Base-by-base conservation (phyloP, 305 asterid genomes). In the Rubia tinctorum region DNA sequence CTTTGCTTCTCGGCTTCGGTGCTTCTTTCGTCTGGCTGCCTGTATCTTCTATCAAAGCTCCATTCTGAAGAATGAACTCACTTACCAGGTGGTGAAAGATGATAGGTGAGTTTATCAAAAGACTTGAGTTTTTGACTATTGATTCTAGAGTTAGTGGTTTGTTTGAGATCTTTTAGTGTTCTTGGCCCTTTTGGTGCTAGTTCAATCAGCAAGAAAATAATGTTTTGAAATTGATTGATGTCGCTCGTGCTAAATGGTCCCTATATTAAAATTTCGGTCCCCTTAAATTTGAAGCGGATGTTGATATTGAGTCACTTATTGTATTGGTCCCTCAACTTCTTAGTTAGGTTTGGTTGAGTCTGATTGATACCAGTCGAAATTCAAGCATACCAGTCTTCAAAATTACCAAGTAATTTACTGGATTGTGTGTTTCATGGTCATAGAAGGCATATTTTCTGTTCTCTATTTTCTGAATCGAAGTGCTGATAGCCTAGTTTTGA, bases 1-100 rank as follows among this genome's bases (percentile, higher is more conserved):
- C 97, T 93, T 44, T 93, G 98, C 85, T 93, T 93, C 85, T 45
- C 96, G 25, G 90, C 94, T 12, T 87, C 97, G 0, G 90, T 91
- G n/a, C 84, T 91, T 67, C 84, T 93, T 53, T 93, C 89, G 37
- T 88, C 97, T 0, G 89, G 89, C 77, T 85, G 94, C 86, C 88
- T 93, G 27, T 87, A 78, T 82, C 75, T 93, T 80, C 92, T 93
- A 18, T 87, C 98, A 15, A 91, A 84, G 85, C 96, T 91, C 69
- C 40, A 47, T 11, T 49, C 60, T 39, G 58, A 49, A 23, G 80
- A 76, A 55, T 68, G 42, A 71, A 68, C 20, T n/a, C 56, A 27
- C 20, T 49, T 64, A 0, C 60, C 56, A 27, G 39, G 11, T 17
- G 17, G 51, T 14, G 37, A 27, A 17, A 9, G 8, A 2, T 18